Base-by-base conservation (phyloP, 441 rosid genomes). In the Euphorbia celastroides region DNA sequence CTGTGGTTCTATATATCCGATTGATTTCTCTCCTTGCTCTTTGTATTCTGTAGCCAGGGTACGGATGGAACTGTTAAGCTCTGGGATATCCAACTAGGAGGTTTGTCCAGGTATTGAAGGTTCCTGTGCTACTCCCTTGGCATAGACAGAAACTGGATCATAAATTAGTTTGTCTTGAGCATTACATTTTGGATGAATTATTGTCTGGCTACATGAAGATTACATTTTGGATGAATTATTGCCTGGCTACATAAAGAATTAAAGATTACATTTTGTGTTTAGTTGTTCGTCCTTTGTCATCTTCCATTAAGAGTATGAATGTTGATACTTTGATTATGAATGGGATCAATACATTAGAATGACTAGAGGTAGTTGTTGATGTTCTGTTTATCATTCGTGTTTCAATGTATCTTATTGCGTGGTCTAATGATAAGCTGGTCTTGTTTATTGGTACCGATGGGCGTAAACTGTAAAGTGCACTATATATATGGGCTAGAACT, bases 21-120 rank as follows among this genome's bases (percentile, higher is more conserved):
- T 62, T 58, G 23, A 3, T 58, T 70, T 64, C 12, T 9, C 0
- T 70, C 7, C 56, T 2, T 62, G 57, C 25, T 51, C 36, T 0
- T 16, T 30, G 20, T 19, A 28, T 28, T 57, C 31, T 71, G 64
- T 80, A 90, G 97, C 74, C 98, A 93, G 78, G 98, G 97, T 20
- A 84, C 86, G 80, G 97, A 93, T 82, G 97, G 97, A 76, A 87
- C 92, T 74, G 90, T 88, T 1, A 90, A 93, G 81, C 81, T 83
- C 70, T 93, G 97, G 98, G 92, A 84, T 77, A 73, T 93, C 56
- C 86, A 72, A 70, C 82, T 87, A 74, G 94, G 92, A 67, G 97
- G 87, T 76, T 74, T 93, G n/a, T 83, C 93, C 56, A 88, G 96
- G 98, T 89, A 75, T 46, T 34, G 22, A 9, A 44, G 22, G 44